Base-by-base conservation (phyloP, 2,329 filamentous ascomycete genomes). In the Epichloe glyceriae region DNA sequence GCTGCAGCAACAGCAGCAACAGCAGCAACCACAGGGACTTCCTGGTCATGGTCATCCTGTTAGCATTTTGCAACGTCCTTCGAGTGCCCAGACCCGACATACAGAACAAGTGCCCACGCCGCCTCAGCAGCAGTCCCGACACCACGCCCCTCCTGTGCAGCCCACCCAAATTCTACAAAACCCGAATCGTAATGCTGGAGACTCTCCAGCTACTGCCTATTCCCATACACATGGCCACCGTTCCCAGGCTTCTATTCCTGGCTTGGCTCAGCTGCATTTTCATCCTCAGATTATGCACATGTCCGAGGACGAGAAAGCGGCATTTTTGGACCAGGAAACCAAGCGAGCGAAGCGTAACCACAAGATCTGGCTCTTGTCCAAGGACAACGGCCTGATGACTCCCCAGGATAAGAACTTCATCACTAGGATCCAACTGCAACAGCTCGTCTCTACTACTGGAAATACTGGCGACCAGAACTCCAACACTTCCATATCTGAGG, bases 331-430 rank as follows among this genome's bases (percentile, higher is more conserved):
- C 56, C 90, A 95, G 65, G 93, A 98, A 67, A 90, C 90, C 0
- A 93, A 90, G 69, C 83, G 93, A 47, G 90, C 93, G 5, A 98
- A 98, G 74, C 82, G 93, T 41, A 97, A 98, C 63, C 91, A 97
- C 72, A 98, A 98, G 73, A 97, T 98, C 55, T 91, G 90, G 70
- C 74, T 94, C 41, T 72, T 96, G 49, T 95, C 88, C 22, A 89
- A 88, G 69, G 89, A 95, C 61, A 98, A 98, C 62, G 93, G 93
- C 22, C 71, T 98, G 54, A 98, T 98, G 93, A 98, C 93, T 4
- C 93, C 93, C 0, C 91, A 97, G 64, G 93, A 98, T 70, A 98
- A 98, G 75, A 98, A 96, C 65, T 98, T 97, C 69, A 95, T 98
- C 58, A 97, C 93, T 5, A 83, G 93, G 17, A 98, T 98, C 57